These are phyloP conservation scores for Lophiotrema nucula DNA, from an alignment of 495 filamentous ascomycete species.

Conservation along the genomic window DNA sequence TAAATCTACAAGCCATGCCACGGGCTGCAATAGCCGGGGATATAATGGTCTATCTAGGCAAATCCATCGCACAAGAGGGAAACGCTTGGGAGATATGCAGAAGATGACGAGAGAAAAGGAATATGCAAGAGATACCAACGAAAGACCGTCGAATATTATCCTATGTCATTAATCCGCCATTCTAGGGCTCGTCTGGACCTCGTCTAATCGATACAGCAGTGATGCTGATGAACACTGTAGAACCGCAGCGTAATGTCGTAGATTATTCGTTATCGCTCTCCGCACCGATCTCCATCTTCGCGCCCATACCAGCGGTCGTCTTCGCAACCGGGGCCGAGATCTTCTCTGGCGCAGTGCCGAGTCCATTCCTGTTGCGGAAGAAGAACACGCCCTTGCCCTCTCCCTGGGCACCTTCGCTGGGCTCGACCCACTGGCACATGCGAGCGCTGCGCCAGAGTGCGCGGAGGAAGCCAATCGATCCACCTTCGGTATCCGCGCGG, in stretches of 20 bases:
- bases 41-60: conserved; percentile 15
- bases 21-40: not conserved
- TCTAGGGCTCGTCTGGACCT: too few species aligned
- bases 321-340: conserved; percentile 26
- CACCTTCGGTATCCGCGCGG: conserved; percentile 61
- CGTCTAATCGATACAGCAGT: too few species aligned
- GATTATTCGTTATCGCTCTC: conserved; percentile 29
- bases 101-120: too few species aligned
- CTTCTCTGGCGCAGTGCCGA: conserved; percentile 39
- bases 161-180: not conserved
- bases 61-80: not conserved
- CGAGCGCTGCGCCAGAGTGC: conserved; percentile 64
- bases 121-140: too few species aligned
- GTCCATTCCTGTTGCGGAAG: conserved; percentile 71
- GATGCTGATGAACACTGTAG: too few species aligned
- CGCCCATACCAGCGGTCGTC: conserved; percentile 23
- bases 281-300: conserved; percentile 32
- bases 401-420: conserved; percentile 55
- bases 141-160: not conserved
- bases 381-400: conserved; percentile 65
- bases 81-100: not conserved
- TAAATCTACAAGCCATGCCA: conserved; percentile 17
- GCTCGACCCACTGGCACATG: conserved; percentile 73
- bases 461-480: conserved; percentile 55
- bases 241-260: not conserved